Conservation (phyloP, 2,329 filamentous ascomycete genomes). For the Periconia macrospinosa region DNA sequence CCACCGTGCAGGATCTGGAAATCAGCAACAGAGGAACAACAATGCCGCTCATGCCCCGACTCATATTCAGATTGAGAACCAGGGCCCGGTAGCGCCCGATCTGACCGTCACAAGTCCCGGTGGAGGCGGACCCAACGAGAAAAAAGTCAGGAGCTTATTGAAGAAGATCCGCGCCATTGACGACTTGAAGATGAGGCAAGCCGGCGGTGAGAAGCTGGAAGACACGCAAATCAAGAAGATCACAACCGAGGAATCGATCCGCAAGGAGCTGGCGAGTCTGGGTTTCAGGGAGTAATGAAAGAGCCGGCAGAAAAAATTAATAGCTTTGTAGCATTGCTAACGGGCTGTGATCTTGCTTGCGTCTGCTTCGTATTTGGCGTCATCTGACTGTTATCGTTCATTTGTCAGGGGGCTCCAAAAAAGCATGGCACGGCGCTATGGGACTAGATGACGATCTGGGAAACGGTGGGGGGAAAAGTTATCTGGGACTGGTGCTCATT, state of each 20-base stretch:
- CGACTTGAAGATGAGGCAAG: constrained; percentile 94
- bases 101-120: constrained; percentile 58
- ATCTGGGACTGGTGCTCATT: neutral
- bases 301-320: neutral
- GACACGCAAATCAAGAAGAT: constrained; percentile 99
- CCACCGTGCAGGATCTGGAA: constrained; percentile 23
- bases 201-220: constrained; percentile 93
- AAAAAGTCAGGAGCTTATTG: constrained; percentile 89
- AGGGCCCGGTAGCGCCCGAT: constrained; percentile 44
- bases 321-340: neutral
- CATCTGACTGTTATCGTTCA: neutral
- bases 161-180: constrained; percentile 99
- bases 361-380: neutral
- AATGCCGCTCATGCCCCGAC: constrained; percentile 17
- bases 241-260: constrained; percentile 78
- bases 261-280: constrained; percentile 76
- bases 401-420: neutral
- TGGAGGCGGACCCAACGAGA: constrained; percentile 74
- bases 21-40: constrained; percentile 14
- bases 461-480: neutral
- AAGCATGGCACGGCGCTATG: neutral
- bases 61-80: constrained; percentile 37
- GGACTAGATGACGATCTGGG: neutral
- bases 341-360: neutral
- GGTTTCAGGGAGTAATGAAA: constrained; percentile 41